Percentiles rank a stretch among this genome's conserved stretches.
Conservation (phyloP, 2,329 filamentous ascomycete genomes). For the Paraphoma sp. region DNA sequence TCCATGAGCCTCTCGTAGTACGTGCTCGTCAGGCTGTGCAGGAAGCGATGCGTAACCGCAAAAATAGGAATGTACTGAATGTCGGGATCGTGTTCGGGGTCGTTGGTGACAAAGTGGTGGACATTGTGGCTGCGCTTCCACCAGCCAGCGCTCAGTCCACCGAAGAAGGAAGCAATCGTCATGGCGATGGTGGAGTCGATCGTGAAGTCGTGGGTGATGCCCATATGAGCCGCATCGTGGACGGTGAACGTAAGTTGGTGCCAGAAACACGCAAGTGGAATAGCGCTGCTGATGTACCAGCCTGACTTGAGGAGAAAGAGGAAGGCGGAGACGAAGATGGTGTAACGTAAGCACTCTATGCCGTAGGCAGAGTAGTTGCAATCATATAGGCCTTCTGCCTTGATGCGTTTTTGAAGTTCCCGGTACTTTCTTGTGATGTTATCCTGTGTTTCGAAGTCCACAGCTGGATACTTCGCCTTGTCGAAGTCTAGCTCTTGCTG, state of each 20-base stretch:
- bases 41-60: constrained; percentile 70
- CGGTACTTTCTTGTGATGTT: constrained; percentile 82
- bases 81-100: constrained; percentile 93
- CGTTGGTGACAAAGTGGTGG: constrained; percentile 95
- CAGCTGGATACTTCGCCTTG: constrained; percentile 77
- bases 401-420: constrained; percentile 73
- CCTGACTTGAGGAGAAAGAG: constrained; percentile 55
- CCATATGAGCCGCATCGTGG: constrained; percentile 97
- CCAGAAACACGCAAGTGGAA: constrained; percentile 85
- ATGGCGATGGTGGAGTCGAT: constrained; percentile 87
- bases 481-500: constrained; percentile 78
- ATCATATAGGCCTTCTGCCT: constrained; percentile 77
- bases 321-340: constrained; percentile 67
- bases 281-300: constrained; percentile 66
- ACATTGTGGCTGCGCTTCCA: constrained; percentile 98
- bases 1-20: constrained; percentile 71
- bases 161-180: constrained; percentile 85
- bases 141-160: constrained; percentile 91
- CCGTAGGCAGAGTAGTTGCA: constrained; percentile 85
- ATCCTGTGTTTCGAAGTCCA: constrained; percentile 76
- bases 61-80: constrained; percentile 79
- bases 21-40: constrained; percentile 66
- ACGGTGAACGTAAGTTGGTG: constrained; percentile 93
- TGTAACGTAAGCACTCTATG: constrained; percentile 76
- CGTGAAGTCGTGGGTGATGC: constrained; percentile 90